Evolutionary conservation across 1,284 basidiomycete genomes (phyloP), one percentile per base, ranked within the genome.

Genomic region (Cryptococcus hybrid): DNA sequence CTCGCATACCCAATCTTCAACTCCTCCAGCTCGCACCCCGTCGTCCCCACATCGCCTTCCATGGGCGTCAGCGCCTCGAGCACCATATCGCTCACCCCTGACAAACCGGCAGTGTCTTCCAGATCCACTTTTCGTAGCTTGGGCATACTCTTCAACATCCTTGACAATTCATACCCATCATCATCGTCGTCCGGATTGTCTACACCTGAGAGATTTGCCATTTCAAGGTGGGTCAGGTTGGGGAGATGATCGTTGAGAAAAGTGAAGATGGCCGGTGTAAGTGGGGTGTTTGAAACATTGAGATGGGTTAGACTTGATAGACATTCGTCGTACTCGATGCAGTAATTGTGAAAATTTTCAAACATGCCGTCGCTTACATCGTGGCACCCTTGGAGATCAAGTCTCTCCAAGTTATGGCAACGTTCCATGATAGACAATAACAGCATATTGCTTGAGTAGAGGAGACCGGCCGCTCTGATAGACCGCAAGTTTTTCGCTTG

Each of bases 61-160:
- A 12, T 57, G 55, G 4, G 54, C 0, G 88, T 90, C 47, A 95
- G 77, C 1, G 81, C 80, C 12, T 79, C 76, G 18, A 96, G 72
- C 12, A 92, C 82, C 0, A 80, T 79, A 74, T 96, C 91, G 1
- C 84, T 87, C 52, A 95, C 84, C 30, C 87, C 49, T 84, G 12
- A 77, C 78, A 46, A 2, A 52, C 36, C 0, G 68, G 48, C 69
- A 2, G 89, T 89, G 60, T 90, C 88, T 71, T 96, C 94, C 37
- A 97, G 78, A 71, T 97, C 94, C 46, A 97, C 76, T 52, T 84
- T 85, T 52, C 85, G 81, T 51, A 97, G 85, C 57, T 81, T 72
- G 0, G 88, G 88, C 5, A 86, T 87, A 8, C 87, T 88, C 47
- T 78, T 75, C 40, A 96, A 76, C 15, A 96, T 80, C 46, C 82